Evolutionary conservation across 495 filamentous ascomycete species (phyloP), one percentile per base, ranked within the genome.

Genomic region (Penicillium daleae): DNA sequence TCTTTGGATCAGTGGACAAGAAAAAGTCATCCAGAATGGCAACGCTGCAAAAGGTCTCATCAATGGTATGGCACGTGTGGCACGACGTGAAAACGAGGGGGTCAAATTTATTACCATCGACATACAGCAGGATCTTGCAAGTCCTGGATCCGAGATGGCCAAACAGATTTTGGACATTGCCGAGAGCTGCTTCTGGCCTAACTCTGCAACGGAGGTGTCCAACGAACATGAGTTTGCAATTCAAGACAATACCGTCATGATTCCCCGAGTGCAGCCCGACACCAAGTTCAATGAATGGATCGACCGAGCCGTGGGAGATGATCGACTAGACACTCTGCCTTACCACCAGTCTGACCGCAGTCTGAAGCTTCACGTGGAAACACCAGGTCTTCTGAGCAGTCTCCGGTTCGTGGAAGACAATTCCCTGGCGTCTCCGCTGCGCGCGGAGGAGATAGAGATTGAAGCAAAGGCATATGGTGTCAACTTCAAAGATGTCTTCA

Each of bases 401-500:
- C 31, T 56, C 7, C 53, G 53, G 2, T 56, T 56, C 13, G 32
- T 39, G 19, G 53, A 35, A 35, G 53, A 56, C 33, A 21, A 33
- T 21, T 21, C 39, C 8, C 9, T 49, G 6, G 13, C 26, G 4
- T 44, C 40, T 12, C 31, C 52, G n/a, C 31, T 55, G 5, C 31
- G 52, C 52, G 31, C 19, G 2, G 52, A 64, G 26, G 50, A 69
- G 10, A 31, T 78, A 0, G 72, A 76, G 31, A 64, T 78, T 4
- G 42, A 69, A 17, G 64, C 75, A 24, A 60, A 61, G 12, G 55
- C 59, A 6, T 70, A 72, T 6, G 80, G 80, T 4, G 26, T 83
- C 5, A 83, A 82, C 66, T 79, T 78, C 65, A 75, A 73, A 21
- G 82, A 85, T 60, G 66, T 83, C 4, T 53, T 53, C n/a, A 53